Percentiles rank a stretch among this genome's conserved stretches.
phyloP scores from a whole-genome alignment of 139 green algal genomes.

The Tetraselmis chui region DNA sequence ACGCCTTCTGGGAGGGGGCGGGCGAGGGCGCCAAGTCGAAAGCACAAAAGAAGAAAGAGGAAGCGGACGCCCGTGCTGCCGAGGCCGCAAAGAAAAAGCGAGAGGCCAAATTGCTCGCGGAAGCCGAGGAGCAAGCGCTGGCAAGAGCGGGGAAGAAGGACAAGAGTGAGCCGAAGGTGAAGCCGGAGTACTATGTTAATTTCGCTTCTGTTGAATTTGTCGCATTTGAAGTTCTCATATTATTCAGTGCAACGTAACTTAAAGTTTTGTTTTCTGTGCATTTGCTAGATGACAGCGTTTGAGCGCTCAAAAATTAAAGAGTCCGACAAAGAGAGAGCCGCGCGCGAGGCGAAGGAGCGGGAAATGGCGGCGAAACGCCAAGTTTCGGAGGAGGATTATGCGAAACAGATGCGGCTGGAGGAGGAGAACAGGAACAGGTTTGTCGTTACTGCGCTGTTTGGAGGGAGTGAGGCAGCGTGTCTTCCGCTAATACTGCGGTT shows the following conservation, averaged over 20 bases:
- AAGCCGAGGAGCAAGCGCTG: slow-evolving; percentile 52
- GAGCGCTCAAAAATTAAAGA: slow-evolving; percentile 19
- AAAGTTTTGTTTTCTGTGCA: no score
- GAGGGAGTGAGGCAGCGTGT: no score
- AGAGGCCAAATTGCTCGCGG: slow-evolving; percentile 51
- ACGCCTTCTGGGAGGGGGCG: slow-evolving; percentile 25
- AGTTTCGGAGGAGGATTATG: slow-evolving; percentile 33
- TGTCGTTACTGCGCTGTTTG: not conserved
- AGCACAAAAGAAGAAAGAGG: slow-evolving; percentile 48
- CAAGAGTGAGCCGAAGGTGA: no score
- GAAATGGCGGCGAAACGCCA: slow-evolving; percentile 27
- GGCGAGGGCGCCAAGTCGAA: slow-evolving; percentile 36
- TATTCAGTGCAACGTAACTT: no score
- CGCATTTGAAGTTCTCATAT: no score
- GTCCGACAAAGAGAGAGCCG: slow-evolving; percentile 1
- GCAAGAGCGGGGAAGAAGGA: no score
- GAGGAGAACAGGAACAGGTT: slow-evolving; percentile 47
- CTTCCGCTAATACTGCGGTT: no score
- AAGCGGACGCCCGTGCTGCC: slow-evolving; percentile 41
- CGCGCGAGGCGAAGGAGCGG: slow-evolving; percentile 16
- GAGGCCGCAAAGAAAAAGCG: slow-evolving; percentile 46
- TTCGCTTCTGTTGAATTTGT: no score
- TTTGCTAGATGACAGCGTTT: slow-evolving; percentile 18
- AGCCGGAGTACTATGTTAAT: no score
- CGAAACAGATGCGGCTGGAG: slow-evolving; percentile 13